phyloP scores from a whole-genome alignment of 495 filamentous ascomycete genomes.

The Apiosordaria backusii region DNA sequence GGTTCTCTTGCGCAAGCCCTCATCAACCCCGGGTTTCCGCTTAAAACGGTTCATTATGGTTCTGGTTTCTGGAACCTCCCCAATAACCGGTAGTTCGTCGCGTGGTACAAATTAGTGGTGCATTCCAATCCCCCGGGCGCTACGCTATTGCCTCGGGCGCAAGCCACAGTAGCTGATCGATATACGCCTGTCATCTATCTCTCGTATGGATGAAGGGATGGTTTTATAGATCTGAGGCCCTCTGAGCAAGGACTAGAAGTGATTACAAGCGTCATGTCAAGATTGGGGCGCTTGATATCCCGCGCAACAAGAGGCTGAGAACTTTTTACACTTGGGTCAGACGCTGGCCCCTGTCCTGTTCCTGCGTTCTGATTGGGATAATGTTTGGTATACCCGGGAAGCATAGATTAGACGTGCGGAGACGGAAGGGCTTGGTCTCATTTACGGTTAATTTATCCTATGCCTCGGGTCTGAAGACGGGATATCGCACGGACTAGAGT shows the following conservation, averaged over 20 bases:
- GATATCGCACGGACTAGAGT: background rate
- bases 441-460: constrained; percentile 3
- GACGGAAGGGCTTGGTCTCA: background rate
- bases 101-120: background rate
- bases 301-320: background rate
- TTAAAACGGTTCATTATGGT: constrained; percentile 1
- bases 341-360: background rate
- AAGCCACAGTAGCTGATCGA: background rate
- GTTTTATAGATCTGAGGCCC: background rate
- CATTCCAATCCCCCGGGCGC: constrained; percentile 1
- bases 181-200: constrained; percentile 1
- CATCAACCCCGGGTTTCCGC: background rate
- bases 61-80: background rate
- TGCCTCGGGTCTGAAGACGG: background rate
- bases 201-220: background rate
- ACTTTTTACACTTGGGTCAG: background rate
- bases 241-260: background rate
- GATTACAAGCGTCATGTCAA: background rate
- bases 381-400: background rate
- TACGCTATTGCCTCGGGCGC: background rate
- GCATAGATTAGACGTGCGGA: background rate
- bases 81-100: background rate
- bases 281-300: background rate
- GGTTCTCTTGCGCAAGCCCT: background rate
- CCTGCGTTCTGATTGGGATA: background rate